phyloP scores from a whole-genome alignment of 23 red algal species.

The Gracilaria domingensis region DNA sequence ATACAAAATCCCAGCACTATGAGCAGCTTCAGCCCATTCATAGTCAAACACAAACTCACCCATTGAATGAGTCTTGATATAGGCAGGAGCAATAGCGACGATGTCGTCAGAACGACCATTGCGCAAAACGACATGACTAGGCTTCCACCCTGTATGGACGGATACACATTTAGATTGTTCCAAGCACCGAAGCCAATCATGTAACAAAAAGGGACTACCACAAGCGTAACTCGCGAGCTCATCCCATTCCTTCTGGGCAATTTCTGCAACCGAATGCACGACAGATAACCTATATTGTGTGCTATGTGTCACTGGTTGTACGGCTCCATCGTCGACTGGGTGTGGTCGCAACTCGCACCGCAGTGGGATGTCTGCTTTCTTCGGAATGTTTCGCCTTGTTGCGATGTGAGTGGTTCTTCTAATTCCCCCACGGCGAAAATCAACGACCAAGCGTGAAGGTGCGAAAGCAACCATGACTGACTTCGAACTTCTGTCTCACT shows the following conservation, averaged over 20 bases:
- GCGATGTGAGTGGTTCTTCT: neutral
- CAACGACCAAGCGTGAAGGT: neutral
- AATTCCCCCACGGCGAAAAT: neutral
- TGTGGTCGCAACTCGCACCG: neutral
- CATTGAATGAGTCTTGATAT: conserved; percentile 80
- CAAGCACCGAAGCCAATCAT: conserved; percentile 83
- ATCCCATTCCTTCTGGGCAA: conserved; percentile 50
- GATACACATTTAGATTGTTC: conserved; percentile 77
- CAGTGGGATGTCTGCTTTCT: neutral
- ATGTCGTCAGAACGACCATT: conserved; percentile 15
- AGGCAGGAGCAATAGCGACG: conserved; percentile 70
- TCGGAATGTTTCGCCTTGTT: neutral
- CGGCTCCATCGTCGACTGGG: neutral
- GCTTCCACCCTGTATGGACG: conserved; percentile 66
- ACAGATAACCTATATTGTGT: conserved; percentile 30
- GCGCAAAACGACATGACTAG: conserved; percentile 72
- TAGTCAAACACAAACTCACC: conserved; percentile 98
- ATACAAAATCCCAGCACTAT: conserved; percentile 70
- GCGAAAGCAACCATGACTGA: neutral
- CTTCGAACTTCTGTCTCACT: neutral
- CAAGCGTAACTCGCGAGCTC: conserved; percentile 17
- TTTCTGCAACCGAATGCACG: conserved; percentile 32
- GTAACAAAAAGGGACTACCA: conserved; percentile 70
- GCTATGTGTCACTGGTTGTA: neutral
- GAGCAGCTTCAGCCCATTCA: conserved; percentile 75